phyloP scores from a whole-genome alignment of 2,329 filamentous ascomycete genomes.

The Hyphodiscus sp. region DNA sequence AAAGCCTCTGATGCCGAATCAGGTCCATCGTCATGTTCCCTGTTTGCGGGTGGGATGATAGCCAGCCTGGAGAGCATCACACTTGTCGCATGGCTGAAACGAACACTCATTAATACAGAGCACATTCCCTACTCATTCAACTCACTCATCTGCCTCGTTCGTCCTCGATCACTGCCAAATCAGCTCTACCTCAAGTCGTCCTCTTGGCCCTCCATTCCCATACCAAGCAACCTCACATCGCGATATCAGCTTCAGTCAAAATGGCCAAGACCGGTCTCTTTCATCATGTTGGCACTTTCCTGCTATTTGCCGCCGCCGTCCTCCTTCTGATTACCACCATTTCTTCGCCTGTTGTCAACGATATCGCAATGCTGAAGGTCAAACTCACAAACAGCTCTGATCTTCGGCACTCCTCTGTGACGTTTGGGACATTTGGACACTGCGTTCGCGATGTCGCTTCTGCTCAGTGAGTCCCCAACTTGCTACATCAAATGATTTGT shows the following conservation, averaged over 20 bases:
- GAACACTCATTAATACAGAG: background rate
- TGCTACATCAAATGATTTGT: background rate
- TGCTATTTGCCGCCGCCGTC: slow-evolving; percentile 48
- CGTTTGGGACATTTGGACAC: slow-evolving; percentile 56
- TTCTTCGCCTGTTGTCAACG: slow-evolving; percentile 50
- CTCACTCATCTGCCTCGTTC: background rate
- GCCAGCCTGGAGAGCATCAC: background rate
- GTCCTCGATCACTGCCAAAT: background rate
- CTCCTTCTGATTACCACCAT: slow-evolving; percentile 53
- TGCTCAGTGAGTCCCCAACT: slow-evolving; percentile 20
- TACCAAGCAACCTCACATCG: background rate
- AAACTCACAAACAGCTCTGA: slow-evolving; percentile 34
- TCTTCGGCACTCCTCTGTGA: slow-evolving; percentile 34
- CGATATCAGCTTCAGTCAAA: slow-evolving; percentile 2
- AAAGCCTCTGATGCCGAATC: background rate
- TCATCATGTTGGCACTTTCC: slow-evolving; percentile 51
- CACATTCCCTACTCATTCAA: background rate
- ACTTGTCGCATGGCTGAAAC: background rate
- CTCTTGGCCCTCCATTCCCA: background rate
- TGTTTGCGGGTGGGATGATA: background rate
- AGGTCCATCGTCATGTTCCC: background rate
- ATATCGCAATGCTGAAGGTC: slow-evolving; percentile 48
- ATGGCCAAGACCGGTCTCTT: slow-evolving; percentile 31
- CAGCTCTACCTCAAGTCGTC: background rate
- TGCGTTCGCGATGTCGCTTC: slow-evolving; percentile 36